These are phyloP conservation scores for Aquilaria agallochum DNA, from an alignment of 441 rosid genomes.

Conservation along the genomic window DNA sequence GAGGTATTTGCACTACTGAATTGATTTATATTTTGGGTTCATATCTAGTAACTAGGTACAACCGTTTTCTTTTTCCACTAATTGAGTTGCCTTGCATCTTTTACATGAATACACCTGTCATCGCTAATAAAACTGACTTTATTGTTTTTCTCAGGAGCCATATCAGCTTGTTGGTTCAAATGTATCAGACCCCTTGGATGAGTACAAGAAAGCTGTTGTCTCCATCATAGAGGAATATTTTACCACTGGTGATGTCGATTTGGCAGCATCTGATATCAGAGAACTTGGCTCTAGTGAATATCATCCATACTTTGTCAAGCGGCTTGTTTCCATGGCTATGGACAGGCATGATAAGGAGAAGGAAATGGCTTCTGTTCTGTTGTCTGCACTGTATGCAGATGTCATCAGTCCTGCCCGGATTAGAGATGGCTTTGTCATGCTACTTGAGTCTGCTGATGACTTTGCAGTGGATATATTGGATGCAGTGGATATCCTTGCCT, in stretches of 20 bases:
- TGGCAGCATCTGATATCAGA: conserved; percentile 87
- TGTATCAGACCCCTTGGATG: conserved; percentile 89
- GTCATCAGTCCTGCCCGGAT: conserved; percentile 86
- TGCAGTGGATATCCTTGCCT: conserved; percentile 86
- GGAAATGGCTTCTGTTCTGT: conserved; percentile 97
- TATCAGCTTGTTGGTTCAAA: conserved; percentile 85
- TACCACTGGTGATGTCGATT: conserved; percentile 82
- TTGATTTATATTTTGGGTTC: conserved; percentile 8
- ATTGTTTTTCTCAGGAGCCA: conserved; percentile 56
- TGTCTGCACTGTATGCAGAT: conserved; percentile 90
- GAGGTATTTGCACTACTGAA: conserved; percentile 47
- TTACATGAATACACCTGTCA: neutral
- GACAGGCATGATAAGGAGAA: conserved; percentile 99
- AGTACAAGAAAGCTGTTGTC: conserved; percentile 87
- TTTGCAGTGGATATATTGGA: conserved; percentile 91
- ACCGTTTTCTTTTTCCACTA: neutral
- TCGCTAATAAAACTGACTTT: neutral
- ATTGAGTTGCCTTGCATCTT: neutral
- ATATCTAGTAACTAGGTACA: neutral
- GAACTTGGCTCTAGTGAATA: conserved; percentile 90
- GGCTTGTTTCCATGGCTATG: conserved; percentile 97
- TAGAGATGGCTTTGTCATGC: conserved; percentile 94
- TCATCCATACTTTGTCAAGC: conserved; percentile 91
- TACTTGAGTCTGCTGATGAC: conserved; percentile 95
- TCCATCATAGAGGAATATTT: conserved; percentile 90